Percentiles rank a stretch among this genome's conserved stretches.
Evolutionary conservation across 106 monocot genomes (phyloP).

Genomic region (Dioscorea alata): DNA sequence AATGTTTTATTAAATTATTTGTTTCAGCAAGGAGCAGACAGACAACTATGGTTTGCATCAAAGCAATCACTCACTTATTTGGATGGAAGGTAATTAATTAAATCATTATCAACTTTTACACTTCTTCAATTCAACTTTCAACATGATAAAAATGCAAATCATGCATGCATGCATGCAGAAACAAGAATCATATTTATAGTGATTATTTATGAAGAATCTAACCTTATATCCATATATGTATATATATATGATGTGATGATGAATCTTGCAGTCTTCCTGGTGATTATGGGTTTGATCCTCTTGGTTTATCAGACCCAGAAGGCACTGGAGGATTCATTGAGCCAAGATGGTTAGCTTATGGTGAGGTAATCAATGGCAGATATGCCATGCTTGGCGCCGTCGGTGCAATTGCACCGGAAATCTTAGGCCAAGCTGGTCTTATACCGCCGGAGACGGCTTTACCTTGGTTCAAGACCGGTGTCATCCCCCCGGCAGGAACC

Average conservation of each 20-base stretch:
- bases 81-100: slow-evolving; percentile 68
- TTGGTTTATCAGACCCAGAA: slow-evolving; percentile 92
- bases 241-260: too few relatives aligned
- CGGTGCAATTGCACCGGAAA: slow-evolving; percentile 75
- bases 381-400: slow-evolving; percentile 79
- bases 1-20: too few relatives aligned
- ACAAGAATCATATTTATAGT: not conserved
- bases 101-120: too few relatives aligned
- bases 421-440: slow-evolving; percentile 70
- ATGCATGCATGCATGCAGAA: not conserved
- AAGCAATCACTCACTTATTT: slow-evolving; percentile 89
- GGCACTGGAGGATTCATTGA: slow-evolving; percentile 98
- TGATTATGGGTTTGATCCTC: slow-evolving; percentile 91
- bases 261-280: slow-evolving; percentile 71
- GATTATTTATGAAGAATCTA: too few relatives aligned
- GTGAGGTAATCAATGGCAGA: slow-evolving; percentile 89
- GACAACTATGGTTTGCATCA: slow-evolving; percentile 98
- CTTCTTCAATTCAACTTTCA: too few relatives aligned
- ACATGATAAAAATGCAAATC: too few relatives aligned
- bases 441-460: slow-evolving; percentile 84
- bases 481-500: slow-evolving; percentile 89
- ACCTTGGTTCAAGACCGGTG: slow-evolving; percentile 94
- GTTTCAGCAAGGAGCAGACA: slow-evolving; percentile 68
- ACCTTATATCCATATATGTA: too few relatives aligned
- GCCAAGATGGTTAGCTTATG: slow-evolving; percentile 91